A percentile compares a stretch with the other conserved stretches of the same genome.
phyloP scores from a whole-genome alignment of 177 flowering plant species.

The Tripterygium wilfordii region DNA sequence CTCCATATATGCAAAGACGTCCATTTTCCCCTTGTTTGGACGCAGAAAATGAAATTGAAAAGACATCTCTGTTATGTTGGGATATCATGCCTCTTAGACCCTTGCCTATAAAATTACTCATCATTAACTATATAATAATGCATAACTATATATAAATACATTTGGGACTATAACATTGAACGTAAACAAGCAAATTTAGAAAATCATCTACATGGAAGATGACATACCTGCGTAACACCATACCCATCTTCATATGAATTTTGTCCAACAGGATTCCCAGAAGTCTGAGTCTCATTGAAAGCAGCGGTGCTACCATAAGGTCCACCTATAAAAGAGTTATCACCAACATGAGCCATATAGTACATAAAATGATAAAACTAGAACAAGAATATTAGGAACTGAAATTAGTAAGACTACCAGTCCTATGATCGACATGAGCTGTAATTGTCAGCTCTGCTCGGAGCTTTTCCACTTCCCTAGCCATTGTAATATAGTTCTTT shows the following conservation, averaged over 20 bases:
- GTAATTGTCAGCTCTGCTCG: slow-evolving; percentile 65
- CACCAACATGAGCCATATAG: slow-evolving; percentile 5
- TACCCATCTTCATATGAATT: slow-evolving; percentile 61
- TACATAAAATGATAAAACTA: background rate
- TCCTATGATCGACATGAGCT: slow-evolving; percentile 52
- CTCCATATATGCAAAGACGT: too few species aligned
- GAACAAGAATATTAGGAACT: slow-evolving; percentile 1
- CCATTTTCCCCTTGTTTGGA: too few species aligned
- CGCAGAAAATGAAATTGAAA: too few species aligned
- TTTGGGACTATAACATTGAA: background rate
- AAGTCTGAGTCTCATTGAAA: slow-evolving; percentile 46
- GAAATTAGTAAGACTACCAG: slow-evolving; percentile 29
- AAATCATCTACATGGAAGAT: slow-evolving; percentile 2
- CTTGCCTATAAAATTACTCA: too few species aligned
- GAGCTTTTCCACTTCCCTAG: slow-evolving; percentile 90
- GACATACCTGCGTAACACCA: slow-evolving; percentile 57
- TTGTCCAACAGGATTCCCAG: slow-evolving; percentile 41
- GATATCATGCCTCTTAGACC: too few species aligned
- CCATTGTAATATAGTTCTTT: slow-evolving; percentile 79
- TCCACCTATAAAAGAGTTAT: slow-evolving; percentile 34
- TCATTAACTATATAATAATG: too few species aligned
- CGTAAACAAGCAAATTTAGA: background rate
- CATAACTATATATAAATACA: background rate
- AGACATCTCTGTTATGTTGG: too few species aligned
- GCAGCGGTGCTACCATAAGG: slow-evolving; percentile 48